Evolutionary conservation across 345 rosid genomes (phyloP), one percentile per base, ranked within the genome.

Genomic region (Camelina neglecta): DNA sequence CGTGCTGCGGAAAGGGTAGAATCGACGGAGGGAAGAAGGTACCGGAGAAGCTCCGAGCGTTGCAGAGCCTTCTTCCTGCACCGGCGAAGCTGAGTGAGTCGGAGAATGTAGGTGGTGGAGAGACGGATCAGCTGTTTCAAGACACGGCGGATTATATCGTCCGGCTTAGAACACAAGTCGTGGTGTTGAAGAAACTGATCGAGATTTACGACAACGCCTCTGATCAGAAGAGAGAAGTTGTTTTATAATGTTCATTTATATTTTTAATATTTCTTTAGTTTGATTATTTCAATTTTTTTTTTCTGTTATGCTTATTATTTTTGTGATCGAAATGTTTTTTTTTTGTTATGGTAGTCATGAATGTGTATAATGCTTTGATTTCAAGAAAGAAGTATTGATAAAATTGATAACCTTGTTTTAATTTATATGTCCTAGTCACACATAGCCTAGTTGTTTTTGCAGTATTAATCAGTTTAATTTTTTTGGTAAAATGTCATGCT

Each of bases 61-160:
- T 54, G 5, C 24, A 54, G 58, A 54, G 58, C 8, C 58, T 54
- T 54, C 58, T 54, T 23, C 58, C 58, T 54, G 33, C 58, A 0
- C 15, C 31, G 31, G 11, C 1, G 31, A 18, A 50, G 4, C 53
- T n/a, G 21, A 48, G 4, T 0, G 4, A 48, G 54, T 18, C 23
- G 54, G 54, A 7, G 6, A 24, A 54, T 54, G 33, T 21, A 7
- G 15, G 31, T 2, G 55, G 26, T 26, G 80, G 50, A 61, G 79
- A 60, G 51, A 76, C 75, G 41, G 80, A 76, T 5, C 82, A 81
- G 74, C 70, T 93, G 86, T 89, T 93, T 76, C 82, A 78, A 71
- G 91, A 87, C 69, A 91, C 97, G 20, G 98, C 93, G 4, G 92
- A 91, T 65, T 93, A 93, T 80, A 93, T 93, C 60, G 70, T 89